Conservation (phyloP, 169 alveolate genomes). For the Plasmodium billcollinsi region DNA sequence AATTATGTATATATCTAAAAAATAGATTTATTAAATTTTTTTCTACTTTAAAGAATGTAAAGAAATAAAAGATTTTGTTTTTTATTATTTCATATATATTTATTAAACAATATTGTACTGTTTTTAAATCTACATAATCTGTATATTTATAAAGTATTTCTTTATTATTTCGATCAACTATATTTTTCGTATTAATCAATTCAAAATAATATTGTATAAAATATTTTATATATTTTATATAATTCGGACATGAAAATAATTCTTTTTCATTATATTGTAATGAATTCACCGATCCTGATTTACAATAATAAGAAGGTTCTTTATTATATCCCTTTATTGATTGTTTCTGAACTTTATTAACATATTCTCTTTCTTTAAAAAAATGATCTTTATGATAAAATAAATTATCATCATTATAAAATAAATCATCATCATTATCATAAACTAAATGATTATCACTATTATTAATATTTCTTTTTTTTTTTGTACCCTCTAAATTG, state of each 20-base stretch:
- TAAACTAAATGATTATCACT: background rate
- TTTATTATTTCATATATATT: conserved; percentile 62
- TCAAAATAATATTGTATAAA: conserved; percentile 52
- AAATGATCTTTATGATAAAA: conserved; percentile 10
- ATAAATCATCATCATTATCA: background rate
- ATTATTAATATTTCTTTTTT: background rate
- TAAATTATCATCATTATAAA: background rate
- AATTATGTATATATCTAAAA: conserved; percentile 53
- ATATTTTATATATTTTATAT: conserved; percentile 37
- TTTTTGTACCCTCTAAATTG: background rate
- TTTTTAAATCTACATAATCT: conserved; percentile 54
- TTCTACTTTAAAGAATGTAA: conserved; percentile 51
- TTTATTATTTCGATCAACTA: conserved; percentile 43
- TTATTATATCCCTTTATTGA: background rate
- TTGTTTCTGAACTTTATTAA: background rate
- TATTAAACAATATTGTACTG: conserved; percentile 34
- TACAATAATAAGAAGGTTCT: background rate
- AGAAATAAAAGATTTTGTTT: conserved; percentile 58
- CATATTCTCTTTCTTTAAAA: conserved; percentile 10
- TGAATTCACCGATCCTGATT: background rate
- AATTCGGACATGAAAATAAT: conserved; percentile 61
- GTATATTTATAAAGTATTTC: conserved; percentile 59
- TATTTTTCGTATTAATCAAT: conserved; percentile 52
- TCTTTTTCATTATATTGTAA: background rate
- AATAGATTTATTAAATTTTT: conserved; percentile 39